These are phyloP conservation scores for Fusarium odoratissimum DNA, from an alignment of 2,329 filamentous ascomycete genomes.

Conservation along the genomic window DNA sequence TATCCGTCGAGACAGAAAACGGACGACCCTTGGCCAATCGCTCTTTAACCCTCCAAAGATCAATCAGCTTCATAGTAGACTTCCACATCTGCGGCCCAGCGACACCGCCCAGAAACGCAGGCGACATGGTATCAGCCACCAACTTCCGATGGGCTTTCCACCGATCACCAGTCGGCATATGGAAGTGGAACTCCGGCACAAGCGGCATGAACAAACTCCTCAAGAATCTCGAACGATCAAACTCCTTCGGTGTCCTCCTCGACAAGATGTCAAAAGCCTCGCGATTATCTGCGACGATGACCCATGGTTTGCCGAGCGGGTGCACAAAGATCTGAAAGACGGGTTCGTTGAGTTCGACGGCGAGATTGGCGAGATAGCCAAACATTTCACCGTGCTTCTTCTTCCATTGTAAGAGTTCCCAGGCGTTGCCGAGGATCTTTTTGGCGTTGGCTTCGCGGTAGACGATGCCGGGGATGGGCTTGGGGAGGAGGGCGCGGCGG, in stretches of 20 bases:
- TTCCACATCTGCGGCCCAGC: neutral
- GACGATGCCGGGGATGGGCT: neutral
- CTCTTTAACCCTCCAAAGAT: neutral
- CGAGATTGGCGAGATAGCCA: neutral
- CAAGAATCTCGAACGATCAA: neutral
- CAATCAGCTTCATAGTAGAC: neutral
- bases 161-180: neutral
- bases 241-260: neutral
- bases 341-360: neutral
- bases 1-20: neutral
- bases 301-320: neutral
- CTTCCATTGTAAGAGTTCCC: neutral
- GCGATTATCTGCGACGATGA: neutral
- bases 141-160: neutral
- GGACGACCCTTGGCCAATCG: neutral
- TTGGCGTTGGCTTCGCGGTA: neutral
- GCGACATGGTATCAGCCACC: neutral
- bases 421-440: neutral
- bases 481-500: neutral
- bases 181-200: constrained; percentile 1
- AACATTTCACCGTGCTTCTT: constrained; percentile 1
- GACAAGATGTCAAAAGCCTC: neutral
- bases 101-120: neutral
- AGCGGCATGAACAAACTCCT: constrained; percentile 1
- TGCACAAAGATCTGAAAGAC: constrained; percentile 9